Base-by-base conservation (phyloP, 768 basidiomycete genomes). In the Boletus rubescentipes region DNA sequence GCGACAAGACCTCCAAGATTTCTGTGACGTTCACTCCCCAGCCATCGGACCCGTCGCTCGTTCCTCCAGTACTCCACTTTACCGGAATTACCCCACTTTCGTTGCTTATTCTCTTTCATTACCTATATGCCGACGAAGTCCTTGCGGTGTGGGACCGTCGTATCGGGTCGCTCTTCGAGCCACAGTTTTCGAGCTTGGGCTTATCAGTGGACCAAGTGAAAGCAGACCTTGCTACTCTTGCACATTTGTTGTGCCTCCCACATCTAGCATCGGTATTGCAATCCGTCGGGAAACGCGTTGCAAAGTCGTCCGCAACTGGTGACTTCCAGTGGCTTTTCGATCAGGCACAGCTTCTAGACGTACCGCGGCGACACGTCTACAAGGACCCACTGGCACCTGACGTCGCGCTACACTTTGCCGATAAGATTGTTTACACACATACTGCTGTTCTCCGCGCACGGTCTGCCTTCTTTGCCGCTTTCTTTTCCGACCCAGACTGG, bases 401-500 rank as follows among this genome's bases (percentile, higher is more conserved):
- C 59, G 85, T 93, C 15, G 71, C 91, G 10, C 68, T 99, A 8
- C 74, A 79, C 37, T 74, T 98, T 8, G 77, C 77, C 1, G 93
- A 97, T 60, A 73, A 74, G 46, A 75, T 81, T 2, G 79, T 97
- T 9, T 71, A 67, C 45, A 81, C 81, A 2, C 87, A 96, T 66
- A 93, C 93, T 0, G 67, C 76, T 10, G 68, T 98, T 16, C 77
- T 99, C n/a, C 80, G 92, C 11, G 82, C 92, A 0, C 82, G 95
- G 1, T 93, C 89, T 21, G 79, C 82, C 3, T 88, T 97, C 62
- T 98, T 99, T 65, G 74, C 83, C 10, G 81, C 81, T 31, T 87
- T 99, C 71, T 93, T 96, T 67, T 83, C 84, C 38, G 85, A 93
- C 61, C 73, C 76, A 15, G 90, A 83, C 32, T 99, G 97, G 95